phyloP scores from a whole-genome alignment of 805 yeast genomes.

The Metschnikowia lachancei region DNA sequence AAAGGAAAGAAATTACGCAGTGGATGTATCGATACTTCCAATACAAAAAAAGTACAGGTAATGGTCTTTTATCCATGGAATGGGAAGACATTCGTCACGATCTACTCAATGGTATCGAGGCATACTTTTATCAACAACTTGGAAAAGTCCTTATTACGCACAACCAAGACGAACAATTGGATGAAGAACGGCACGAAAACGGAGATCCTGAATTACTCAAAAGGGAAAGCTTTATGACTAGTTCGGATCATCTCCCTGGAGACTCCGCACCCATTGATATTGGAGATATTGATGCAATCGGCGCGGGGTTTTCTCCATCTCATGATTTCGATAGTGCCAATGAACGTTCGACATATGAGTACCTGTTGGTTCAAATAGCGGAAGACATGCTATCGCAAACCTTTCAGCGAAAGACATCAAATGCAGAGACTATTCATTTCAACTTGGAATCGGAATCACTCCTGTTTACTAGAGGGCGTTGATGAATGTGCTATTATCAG shows the following conservation, averaged over 20 bases:
- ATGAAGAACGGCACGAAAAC: slow-evolving; percentile 15
- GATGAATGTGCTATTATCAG: no score
- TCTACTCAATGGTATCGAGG: slow-evolving; percentile 35
- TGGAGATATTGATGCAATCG: slow-evolving; percentile 18
- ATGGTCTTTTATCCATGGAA: slow-evolving; percentile 39
- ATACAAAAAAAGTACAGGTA: slow-evolving; percentile 34
- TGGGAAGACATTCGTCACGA: slow-evolving; percentile 45
- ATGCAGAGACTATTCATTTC: slow-evolving; percentile 18
- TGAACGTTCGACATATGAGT: slow-evolving; percentile 29
- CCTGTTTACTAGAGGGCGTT: neutral
- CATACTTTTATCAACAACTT: slow-evolving; percentile 32
- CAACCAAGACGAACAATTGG: slow-evolving; percentile 13
- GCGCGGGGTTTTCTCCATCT: slow-evolving; percentile 28
- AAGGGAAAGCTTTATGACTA: slow-evolving; percentile 11
- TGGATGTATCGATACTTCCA: slow-evolving; percentile 37
- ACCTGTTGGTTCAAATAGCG: slow-evolving; percentile 26
- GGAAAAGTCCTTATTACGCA: slow-evolving; percentile 24
- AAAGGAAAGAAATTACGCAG: slow-evolving; percentile 26
- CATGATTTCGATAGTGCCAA: slow-evolving; percentile 35
- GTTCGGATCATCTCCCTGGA: slow-evolving; percentile 14
- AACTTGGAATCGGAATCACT: slow-evolving; percentile 29
- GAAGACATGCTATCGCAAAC: slow-evolving; percentile 21
- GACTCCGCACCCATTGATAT: slow-evolving; percentile 19
- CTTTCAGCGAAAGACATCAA: neutral
- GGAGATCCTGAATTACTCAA: slow-evolving; percentile 14